phyloP scores from a whole-genome alignment of 2,329 filamentous ascomycete species.

The Penicillium sp. region DNA sequence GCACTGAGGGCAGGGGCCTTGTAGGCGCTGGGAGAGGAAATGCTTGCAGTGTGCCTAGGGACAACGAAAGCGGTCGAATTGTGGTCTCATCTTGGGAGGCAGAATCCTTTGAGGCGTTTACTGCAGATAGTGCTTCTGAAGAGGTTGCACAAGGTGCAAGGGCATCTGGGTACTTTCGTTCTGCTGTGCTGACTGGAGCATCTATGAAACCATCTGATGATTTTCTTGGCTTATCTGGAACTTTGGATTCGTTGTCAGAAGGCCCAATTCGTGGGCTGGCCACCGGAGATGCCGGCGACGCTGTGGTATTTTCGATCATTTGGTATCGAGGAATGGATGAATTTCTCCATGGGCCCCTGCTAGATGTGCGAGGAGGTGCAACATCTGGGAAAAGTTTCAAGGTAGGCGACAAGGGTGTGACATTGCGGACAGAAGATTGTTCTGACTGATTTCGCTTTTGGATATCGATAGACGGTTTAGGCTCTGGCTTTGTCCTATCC shows the following conservation, averaged over 20 bases:
- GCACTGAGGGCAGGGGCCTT: conserved; percentile 29
- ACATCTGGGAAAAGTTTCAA: conserved; percentile 31
- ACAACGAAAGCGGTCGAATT: conserved; percentile 19
- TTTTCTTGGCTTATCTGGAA: not conserved
- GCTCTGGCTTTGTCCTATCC: not conserved
- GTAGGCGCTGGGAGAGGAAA: conserved; percentile 32
- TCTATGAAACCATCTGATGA: not conserved
- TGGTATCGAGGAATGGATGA: conserved; percentile 16
- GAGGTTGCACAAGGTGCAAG: not conserved
- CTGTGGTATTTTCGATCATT: conserved; percentile 3
- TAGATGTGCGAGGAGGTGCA: conserved; percentile 26
- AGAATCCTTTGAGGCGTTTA: not conserved
- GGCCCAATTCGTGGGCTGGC: not conserved
- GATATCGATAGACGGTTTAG: conserved; percentile 1
- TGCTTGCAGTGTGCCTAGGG: conserved; percentile 23
- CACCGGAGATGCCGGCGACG: not conserved
- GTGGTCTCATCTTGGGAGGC: conserved; percentile 4
- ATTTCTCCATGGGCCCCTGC: conserved; percentile 21
- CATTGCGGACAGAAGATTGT: conserved; percentile 8
- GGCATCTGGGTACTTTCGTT: conserved; percentile 1
- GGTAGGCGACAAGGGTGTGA: conserved; percentile 13
- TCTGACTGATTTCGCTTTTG: conserved; percentile 5
- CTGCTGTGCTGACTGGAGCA: not conserved
- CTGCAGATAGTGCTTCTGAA: not conserved
- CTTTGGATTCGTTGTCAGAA: not conserved